phyloP scores from a whole-genome alignment of 371 early-diverging fungal genomes.

The Massospora cicadina region DNA sequence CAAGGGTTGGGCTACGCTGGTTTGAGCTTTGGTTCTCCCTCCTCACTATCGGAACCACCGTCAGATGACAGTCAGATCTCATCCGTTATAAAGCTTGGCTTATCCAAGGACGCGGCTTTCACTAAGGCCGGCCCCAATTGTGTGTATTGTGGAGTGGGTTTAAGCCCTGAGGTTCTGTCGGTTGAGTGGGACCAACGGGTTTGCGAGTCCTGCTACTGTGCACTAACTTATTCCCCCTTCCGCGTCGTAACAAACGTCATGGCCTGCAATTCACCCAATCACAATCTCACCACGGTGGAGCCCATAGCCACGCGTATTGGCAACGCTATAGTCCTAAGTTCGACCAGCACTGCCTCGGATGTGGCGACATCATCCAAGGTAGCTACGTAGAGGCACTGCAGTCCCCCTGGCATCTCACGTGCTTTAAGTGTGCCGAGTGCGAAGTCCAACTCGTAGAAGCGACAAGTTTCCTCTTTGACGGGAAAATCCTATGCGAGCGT shows the following conservation, averaged over 20 bases:
- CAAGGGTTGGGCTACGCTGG: neutral
- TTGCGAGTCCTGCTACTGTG: neutral
- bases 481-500: neutral
- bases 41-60: neutral
- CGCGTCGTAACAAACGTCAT: neutral
- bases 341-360: neutral
- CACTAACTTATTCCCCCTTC: neutral
- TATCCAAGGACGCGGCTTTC: neutral
- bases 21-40: neutral
- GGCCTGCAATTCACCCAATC: neutral
- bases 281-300: neutral
- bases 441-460: neutral
- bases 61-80: neutral
- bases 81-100: neutral
- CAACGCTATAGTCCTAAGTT: neutral
- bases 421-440: neutral
- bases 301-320: neutral
- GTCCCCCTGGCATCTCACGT: neutral
- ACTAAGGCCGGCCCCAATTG: neutral
- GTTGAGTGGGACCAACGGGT: neutral
- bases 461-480: neutral
- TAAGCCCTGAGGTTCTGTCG: neutral
- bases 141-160: neutral
- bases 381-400: neutral
- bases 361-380: neutral